A percentile compares a stretch with the other conserved stretches of the same genome.
These are phyloP conservation scores for Nicotiana obtusifolia DNA, from an alignment of 257 asterid genomes.

Conservation along the genomic window DNA sequence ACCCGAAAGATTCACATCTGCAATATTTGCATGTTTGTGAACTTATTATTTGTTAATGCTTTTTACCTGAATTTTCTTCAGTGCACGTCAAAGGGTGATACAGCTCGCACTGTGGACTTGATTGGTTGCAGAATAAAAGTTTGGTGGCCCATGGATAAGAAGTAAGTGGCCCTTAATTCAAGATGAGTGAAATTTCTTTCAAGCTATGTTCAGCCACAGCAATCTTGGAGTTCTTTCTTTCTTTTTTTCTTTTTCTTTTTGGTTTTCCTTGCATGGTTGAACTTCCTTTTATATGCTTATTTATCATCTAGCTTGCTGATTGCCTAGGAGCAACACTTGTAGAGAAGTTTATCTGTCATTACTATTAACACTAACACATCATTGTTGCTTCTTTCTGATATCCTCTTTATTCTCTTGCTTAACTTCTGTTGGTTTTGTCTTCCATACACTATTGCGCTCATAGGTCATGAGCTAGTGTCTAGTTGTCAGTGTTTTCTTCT, in stretches of 20 bases:
- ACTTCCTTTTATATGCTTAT: neutral
- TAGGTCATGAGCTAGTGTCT: neutral
- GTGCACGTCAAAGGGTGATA: conserved; percentile 66
- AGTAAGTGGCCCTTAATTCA: conserved; percentile 42
- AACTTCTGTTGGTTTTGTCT: neutral
- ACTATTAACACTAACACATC: neutral
- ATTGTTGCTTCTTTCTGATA: conserved; percentile 5
- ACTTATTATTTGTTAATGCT: neutral
- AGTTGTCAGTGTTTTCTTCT: neutral
- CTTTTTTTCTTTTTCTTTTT: neutral
- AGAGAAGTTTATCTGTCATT: neutral
- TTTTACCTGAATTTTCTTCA: conserved; percentile 13
- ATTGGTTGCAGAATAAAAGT: conserved; percentile 81
- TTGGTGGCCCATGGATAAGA: conserved; percentile 99
- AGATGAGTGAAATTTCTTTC: neutral
- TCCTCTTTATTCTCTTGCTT: neutral
- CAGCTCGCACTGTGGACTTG: conserved; percentile 49
- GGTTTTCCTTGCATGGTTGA: neutral
- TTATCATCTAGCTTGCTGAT: neutral
- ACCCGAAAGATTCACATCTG: neutral
- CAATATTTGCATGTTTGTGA: neutral
- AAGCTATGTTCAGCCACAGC: neutral
- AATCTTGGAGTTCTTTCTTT: neutral
- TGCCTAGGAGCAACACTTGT: neutral
- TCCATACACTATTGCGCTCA: neutral